Evolutionary conservation across 2,329 filamentous ascomycete genomes (phyloP).

Genomic region (Penicillium capsulatum): DNA sequence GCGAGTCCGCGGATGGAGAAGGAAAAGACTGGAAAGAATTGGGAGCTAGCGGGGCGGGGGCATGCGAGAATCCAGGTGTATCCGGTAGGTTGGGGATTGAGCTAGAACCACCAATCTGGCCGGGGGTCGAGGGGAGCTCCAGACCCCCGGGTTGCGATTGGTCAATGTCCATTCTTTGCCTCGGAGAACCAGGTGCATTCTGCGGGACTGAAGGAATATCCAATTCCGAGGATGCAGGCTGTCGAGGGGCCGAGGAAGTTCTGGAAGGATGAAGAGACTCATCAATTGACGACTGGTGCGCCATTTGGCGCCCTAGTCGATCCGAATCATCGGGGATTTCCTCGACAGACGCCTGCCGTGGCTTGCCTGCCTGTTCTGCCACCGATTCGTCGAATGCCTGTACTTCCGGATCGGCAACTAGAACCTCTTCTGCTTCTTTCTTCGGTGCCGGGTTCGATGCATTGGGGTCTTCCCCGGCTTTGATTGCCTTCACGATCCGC

Average conservation of each 20-base stretch:
- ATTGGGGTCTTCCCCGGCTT: conserved; percentile 88
- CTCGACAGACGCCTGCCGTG: conserved; percentile 54
- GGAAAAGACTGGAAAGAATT: conserved; percentile 42
- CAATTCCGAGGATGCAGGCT: conserved; percentile 18
- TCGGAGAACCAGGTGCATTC: conserved; percentile 23
- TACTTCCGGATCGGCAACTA: conserved; percentile 59
- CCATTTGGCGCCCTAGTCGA: conserved; percentile 43
- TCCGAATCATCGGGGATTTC: conserved; percentile 57
- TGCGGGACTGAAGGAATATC: conserved; percentile 24
- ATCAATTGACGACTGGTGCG: conserved; percentile 48
- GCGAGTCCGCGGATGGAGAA: conserved; percentile 32
- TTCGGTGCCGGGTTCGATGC: conserved; percentile 72
- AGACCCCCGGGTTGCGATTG: conserved; percentile 28
- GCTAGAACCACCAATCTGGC: conserved; percentile 30
- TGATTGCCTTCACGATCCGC: conserved; percentile 84
- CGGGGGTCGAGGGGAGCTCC: conserved; percentile 39
- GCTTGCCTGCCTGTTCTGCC: conserved; percentile 44
- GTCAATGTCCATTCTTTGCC: conserved; percentile 35
- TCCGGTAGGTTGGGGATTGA: conserved; percentile 31
- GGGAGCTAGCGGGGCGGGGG: conserved; percentile 14
- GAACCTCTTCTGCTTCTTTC: conserved; percentile 48
- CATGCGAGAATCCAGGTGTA: conserved; percentile 22
- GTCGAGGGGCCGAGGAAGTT: conserved; percentile 39
- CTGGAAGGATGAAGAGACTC: conserved; percentile 50
- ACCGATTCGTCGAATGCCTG: conserved; percentile 48